These are phyloP conservation scores for Striga asiatica DNA, from an alignment of 257 asterid species.

Conservation along the genomic window DNA sequence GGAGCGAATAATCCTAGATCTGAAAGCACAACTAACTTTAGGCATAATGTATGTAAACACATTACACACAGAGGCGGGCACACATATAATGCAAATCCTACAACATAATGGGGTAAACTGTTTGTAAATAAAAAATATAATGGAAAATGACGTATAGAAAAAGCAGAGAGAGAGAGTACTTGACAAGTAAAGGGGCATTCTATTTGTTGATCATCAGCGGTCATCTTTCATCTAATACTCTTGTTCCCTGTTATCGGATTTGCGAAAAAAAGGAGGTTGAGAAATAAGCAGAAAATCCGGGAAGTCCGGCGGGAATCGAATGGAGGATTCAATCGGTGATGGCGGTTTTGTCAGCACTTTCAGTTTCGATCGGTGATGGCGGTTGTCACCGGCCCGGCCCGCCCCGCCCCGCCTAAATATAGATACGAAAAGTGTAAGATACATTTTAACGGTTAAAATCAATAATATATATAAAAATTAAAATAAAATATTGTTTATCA, in stretches of 20 bases:
- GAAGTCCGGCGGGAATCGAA: not conserved
- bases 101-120: not conserved
- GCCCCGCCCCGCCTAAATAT: too few relatives aligned
- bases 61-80: not conserved
- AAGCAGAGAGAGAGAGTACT: constrained; percentile 24
- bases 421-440: too few relatives aligned
- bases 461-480: too few relatives aligned
- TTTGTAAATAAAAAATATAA: constrained; percentile 11
- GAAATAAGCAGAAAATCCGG: too few relatives aligned
- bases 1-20: constrained; percentile 26
- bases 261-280: not conserved
- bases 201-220: constrained; percentile 28
- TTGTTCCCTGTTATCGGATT: constrained; percentile 3
- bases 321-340: not conserved
- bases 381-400: too few relatives aligned
- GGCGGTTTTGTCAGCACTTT: not conserved
- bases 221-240: constrained; percentile 23
- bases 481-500: too few relatives aligned
- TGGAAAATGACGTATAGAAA: constrained; percentile 18
- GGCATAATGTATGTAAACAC: not conserved
- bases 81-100: not conserved
- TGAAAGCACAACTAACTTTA: constrained; percentile 11
- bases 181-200: constrained; percentile 29
- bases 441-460: too few relatives aligned
- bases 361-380: too few relatives aligned